Base-by-base conservation (phyloP, 441 rosid genomes). In the Macaranga tanarius region DNA sequence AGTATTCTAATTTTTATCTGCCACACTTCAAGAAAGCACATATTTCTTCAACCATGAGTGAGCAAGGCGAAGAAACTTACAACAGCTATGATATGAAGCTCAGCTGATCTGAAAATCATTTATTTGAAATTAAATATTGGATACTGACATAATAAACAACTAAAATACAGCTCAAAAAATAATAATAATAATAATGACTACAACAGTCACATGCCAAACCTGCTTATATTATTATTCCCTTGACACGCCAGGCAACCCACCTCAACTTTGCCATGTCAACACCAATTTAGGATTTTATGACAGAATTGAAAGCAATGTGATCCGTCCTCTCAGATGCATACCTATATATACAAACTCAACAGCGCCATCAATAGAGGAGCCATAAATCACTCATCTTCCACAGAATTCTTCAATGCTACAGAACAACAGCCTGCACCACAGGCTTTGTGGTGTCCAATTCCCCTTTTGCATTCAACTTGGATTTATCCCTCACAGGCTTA, bases 381-480 rank as follows among this genome's bases (percentile, higher is more conserved):
- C 57, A 50, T 52, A 63, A 45, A 59, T 10, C 42, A 45, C 19
- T 19, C 58, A 74, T 70, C 57, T 42, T 67, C 76, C 63, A 19
- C 20, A 1, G 59, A 64, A 67, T 72, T 75, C 48, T 65, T 56
- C 19, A 72, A 3, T 12, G 50, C 69, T 79, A 80, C 65, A 68
- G 62, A 76, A 48, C 81, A 62, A 76, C 73, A 47, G 77, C 79
- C 79, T 77, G 82, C 63, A 84, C 81, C 16, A 73, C 79, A 73
- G 86, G 69, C 71, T 80, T 86, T 71, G 74, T 62, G 54, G 80
- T 84, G 42, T 84, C 81, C 0, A 79, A 73, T 71, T 83, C 81
- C 40, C 82, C 74, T 77, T 67, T 77, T 71, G 71, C 81, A 40
- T 75, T 84, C 55, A 73, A 72, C 67, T 77, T 79, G 52, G 83